phyloP scores from a whole-genome alignment of 2,329 filamentous ascomycete genomes.

The Gremmenia infestans region DNA sequence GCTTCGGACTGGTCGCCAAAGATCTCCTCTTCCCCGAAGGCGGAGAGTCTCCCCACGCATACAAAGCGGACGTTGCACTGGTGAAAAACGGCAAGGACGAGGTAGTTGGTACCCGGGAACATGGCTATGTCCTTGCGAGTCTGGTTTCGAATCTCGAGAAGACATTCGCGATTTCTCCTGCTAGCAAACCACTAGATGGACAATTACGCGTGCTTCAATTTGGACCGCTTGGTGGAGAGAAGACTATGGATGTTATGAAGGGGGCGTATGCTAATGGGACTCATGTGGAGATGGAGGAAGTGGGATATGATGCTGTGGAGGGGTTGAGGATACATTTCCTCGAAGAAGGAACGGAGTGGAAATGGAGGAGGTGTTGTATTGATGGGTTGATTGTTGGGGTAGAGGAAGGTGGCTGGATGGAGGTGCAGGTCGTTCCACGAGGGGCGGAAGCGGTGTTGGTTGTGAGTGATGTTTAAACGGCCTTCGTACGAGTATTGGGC shows the following conservation, averaged over 20 bases:
- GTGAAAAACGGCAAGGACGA: conserved; percentile 28
- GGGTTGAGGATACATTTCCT: conserved; percentile 66
- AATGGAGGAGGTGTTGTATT: conserved; percentile 85
- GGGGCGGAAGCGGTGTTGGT: conserved; percentile 24
- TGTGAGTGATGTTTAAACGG: conserved; percentile 18
- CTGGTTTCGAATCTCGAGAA: conserved; percentile 78
- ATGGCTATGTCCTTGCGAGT: conserved; percentile 73
- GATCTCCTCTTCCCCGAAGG: conserved; percentile 60
- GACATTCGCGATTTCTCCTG: conserved; percentile 76
- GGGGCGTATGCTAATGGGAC: conserved; percentile 53
- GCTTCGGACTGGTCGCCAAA: conserved; percentile 81
- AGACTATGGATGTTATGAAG: conserved; percentile 74
- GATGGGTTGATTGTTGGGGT: conserved; percentile 83
- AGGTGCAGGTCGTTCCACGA: conserved; percentile 48
- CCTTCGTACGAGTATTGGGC: no score
- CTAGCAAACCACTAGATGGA: conserved; percentile 64
- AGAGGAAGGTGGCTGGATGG: conserved; percentile 65
- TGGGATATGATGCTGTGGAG: conserved; percentile 69
- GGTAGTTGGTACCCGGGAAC: conserved; percentile 40
- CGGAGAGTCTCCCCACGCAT: conserved; percentile 49
- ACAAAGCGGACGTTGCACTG: conserved; percentile 46
- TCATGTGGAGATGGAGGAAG: conserved; percentile 50
- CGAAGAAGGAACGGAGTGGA: conserved; percentile 53
- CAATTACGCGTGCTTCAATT: conserved; percentile 71
- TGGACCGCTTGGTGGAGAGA: conserved; percentile 56